Conservation (phyloP, 495 filamentous ascomycete species). For the Aspergillus cavernicola region DNA sequence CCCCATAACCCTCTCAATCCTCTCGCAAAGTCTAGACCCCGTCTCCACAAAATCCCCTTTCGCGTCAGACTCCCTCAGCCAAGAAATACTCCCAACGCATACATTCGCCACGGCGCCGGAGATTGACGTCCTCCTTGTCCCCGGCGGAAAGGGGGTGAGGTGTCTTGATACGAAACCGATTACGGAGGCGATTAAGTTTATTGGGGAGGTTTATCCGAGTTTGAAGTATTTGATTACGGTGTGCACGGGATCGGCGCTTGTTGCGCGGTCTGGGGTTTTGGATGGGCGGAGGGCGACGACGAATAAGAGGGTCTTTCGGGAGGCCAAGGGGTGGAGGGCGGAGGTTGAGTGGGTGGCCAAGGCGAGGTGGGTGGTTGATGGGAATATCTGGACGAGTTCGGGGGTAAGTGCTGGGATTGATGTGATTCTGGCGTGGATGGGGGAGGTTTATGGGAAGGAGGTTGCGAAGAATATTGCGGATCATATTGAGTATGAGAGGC, state of each 20-base stretch:
- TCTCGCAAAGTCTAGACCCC: neutral
- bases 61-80: conserved; percentile 23
- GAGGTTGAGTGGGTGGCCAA: conserved; percentile 54
- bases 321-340: conserved; percentile 32
- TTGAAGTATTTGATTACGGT: conserved; percentile 56
- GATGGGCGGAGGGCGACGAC: conserved; percentile 56
- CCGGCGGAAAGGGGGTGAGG: conserved; percentile 56
- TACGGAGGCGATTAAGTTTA: conserved; percentile 37
- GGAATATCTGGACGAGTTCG: conserved; percentile 62
- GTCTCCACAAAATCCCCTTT: neutral
- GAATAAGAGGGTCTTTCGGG: conserved; percentile 26
- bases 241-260: conserved; percentile 54
- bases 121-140: conserved; percentile 63
- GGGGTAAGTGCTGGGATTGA: conserved; percentile 64
- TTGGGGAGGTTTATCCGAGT: conserved; percentile 36
- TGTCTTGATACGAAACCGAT: conserved; percentile 10
- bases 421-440: conserved; percentile 30
- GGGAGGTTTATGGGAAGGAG: conserved; percentile 1
- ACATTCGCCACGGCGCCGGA: conserved; percentile 43
- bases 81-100: conserved; percentile 58
- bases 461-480: neutral
- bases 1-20: conserved; percentile 17
- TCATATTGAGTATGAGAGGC: conserved; percentile 7
- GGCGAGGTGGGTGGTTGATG: conserved; percentile 63
- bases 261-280: conserved; percentile 51